Evolutionary conservation across 805 yeast genomes (phyloP).

Genomic region (Starmerella apicola): DNA sequence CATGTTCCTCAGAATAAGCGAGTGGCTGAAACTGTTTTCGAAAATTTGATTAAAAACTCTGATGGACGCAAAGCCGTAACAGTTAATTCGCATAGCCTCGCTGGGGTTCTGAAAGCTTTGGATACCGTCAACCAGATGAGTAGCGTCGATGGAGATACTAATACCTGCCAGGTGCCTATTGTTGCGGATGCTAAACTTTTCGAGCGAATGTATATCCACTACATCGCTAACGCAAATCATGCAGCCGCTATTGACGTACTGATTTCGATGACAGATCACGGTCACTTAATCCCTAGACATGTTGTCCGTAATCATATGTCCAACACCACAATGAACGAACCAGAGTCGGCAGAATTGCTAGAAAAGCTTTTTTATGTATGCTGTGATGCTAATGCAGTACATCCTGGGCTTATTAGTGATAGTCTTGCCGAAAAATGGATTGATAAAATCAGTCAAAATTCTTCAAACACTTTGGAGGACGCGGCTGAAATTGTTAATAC

Average conservation of each 20-base stretch:
- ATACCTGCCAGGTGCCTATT: slow-evolving; percentile 4
- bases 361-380: slow-evolving; percentile 11
- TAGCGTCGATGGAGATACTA: background rate
- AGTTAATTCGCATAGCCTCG: slow-evolving; percentile 1
- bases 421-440: slow-evolving; percentile 3
- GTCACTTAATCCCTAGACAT: slow-evolving; percentile 6
- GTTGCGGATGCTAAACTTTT: slow-evolving; percentile 3
- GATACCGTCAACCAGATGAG: slow-evolving; percentile 6
- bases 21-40: slow-evolving; percentile 22
- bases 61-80: background rate
- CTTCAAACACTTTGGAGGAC: background rate
- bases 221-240: slow-evolving; percentile 2
- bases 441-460: background rate
- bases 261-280: slow-evolving; percentile 11
- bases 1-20: slow-evolving; percentile 15
- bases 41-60: slow-evolving; percentile 2
- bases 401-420: slow-evolving; percentile 11
- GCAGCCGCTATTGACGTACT: slow-evolving; percentile 7
- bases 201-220: slow-evolving; percentile 4
- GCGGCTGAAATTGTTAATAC: background rate
- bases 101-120: slow-evolving; percentile 7
- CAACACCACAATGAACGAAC: background rate
- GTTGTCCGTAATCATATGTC: background rate
- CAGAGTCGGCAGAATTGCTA: background rate
- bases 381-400: slow-evolving; percentile 10